These are phyloP conservation scores for Zea luxurians DNA, from an alignment of 176 grass and related monocot genomes.

Conservation along the genomic window DNA sequence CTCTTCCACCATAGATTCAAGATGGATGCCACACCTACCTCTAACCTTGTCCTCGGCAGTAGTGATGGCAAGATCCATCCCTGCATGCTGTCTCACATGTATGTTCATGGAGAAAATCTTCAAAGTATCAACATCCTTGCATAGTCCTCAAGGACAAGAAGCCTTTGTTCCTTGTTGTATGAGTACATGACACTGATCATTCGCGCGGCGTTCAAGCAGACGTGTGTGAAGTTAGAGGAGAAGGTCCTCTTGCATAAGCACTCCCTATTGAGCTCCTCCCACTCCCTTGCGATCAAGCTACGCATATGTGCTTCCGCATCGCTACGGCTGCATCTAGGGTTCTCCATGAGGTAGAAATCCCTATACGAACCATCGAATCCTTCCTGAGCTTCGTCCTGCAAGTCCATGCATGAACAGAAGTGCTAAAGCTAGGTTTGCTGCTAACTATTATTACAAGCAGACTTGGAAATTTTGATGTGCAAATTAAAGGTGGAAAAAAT, in stretches of 20 bases:
- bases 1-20: too few species aligned
- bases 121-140: constrained; percentile 23
- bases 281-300: constrained; percentile 41
- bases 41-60: too few species aligned
- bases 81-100: not conserved
- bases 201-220: constrained; percentile 41
- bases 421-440: not conserved
- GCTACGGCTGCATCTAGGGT: not conserved
- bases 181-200: constrained; percentile 72
- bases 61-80: too few species aligned
- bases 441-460: not conserved
- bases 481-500: not conserved
- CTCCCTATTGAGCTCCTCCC: constrained; percentile 71
- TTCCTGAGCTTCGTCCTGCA: constrained; percentile 62
- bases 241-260: constrained; percentile 37
- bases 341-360: constrained; percentile 53
- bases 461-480: not conserved
- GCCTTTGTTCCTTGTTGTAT: constrained; percentile 37
- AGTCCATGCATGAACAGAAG: not conserved
- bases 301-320: constrained; percentile 40
- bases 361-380: constrained; percentile 63
- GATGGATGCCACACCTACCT: too few species aligned
- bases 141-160: constrained; percentile 53
- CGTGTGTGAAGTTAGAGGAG: not conserved
- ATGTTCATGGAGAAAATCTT: not conserved